Percentiles rank a stretch among this genome's conserved stretches.
phyloP scores from a whole-genome alignment of 192 early-diverging fungal species.

The Podila epicladia region DNA sequence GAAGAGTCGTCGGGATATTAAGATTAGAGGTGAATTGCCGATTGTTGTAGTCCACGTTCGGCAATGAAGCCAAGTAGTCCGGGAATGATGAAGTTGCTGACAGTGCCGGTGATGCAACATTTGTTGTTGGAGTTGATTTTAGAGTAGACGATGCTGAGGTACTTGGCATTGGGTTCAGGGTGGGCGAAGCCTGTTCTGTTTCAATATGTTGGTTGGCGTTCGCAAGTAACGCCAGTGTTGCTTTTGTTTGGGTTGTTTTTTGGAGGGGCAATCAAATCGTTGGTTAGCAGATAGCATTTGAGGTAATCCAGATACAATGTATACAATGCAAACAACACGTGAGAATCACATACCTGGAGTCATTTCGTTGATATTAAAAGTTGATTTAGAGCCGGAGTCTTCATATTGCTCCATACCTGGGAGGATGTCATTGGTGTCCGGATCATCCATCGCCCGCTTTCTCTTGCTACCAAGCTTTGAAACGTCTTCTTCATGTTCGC shows the following conservation, averaged over 20 bases:
- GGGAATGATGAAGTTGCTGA: constrained; percentile 11
- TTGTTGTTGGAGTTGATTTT: background rate
- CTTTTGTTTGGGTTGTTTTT: background rate
- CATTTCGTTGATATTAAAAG: constrained; percentile 26
- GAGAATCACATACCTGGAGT: constrained; percentile 21
- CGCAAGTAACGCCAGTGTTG: constrained; percentile 28
- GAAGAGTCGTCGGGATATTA: constrained; percentile 21
- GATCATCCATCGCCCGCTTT: constrained; percentile 36
- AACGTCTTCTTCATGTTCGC: constrained; percentile 38
- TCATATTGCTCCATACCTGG: constrained; percentile 23
- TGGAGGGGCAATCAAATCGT: background rate
- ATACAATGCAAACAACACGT: background rate
- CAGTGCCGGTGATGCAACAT: background rate
- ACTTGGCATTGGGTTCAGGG: background rate
- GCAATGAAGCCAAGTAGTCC: constrained; percentile 8
- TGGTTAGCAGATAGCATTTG: background rate
- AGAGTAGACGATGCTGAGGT: background rate
- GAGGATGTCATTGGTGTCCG: constrained; percentile 11
- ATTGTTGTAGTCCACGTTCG: constrained; percentile 1
- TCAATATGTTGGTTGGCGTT: constrained; percentile 21
- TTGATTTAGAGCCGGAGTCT: constrained; percentile 7
- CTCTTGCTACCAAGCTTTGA: constrained; percentile 39
- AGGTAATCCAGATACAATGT: too few relatives aligned
- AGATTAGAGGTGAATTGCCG: constrained; percentile 23
- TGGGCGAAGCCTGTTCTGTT: background rate